These are phyloP conservation scores for Tulasnella sp. DNA, from an alignment of 768 basidiomycete species.

Conservation along the genomic window DNA sequence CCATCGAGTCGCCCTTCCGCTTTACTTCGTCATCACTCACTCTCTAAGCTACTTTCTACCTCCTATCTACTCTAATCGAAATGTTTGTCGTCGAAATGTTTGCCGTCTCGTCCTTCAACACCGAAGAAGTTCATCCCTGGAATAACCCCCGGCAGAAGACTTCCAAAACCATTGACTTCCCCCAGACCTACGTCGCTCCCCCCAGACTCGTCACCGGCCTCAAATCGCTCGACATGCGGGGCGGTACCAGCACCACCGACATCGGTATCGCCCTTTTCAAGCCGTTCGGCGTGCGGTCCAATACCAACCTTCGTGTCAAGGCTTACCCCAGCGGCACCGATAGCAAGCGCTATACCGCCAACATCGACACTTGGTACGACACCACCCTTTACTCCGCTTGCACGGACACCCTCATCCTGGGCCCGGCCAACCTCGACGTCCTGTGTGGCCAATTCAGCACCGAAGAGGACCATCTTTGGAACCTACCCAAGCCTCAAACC, in stretches of 20 bases:
- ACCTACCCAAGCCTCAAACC: neutral
- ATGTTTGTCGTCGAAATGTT: neutral
- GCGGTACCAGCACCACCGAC: no score
- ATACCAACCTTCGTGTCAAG: neutral
- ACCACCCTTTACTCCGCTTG: neutral
- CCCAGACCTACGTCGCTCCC: neutral
- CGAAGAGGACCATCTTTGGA: no score
- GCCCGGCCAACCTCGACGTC: neutral
- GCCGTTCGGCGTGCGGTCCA: neutral
- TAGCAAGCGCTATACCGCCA: neutral
- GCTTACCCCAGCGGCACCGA: neutral
- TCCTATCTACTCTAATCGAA: neutral
- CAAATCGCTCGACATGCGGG: neutral
- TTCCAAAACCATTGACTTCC: neutral
- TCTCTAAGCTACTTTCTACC: neutral
- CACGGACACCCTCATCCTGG: neutral
- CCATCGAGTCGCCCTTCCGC: neutral
- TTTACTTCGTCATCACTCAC: neutral
- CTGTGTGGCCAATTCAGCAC: neutral
- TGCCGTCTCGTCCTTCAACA: neutral
- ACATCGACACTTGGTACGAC: neutral
- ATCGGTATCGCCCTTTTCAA: no score
- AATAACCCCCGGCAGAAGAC: neutral
- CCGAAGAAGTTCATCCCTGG: neutral
- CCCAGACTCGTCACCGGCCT: neutral